phyloP scores from a whole-genome alignment of 768 basidiomycete species.

The Serendipita sp. region DNA sequence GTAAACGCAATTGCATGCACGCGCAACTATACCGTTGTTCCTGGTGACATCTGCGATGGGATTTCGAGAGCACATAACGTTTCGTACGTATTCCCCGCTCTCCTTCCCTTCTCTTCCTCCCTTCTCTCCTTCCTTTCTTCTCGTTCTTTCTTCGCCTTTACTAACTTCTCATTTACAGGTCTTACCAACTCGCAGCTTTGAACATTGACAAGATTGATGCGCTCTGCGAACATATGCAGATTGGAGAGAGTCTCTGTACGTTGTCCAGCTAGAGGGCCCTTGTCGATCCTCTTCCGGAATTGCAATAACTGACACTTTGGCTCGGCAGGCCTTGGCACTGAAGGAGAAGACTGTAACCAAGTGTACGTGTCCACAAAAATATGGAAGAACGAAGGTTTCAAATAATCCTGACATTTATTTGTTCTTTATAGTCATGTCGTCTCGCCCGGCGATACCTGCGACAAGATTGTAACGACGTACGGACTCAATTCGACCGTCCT shows the following conservation, averaged over 20 bases:
- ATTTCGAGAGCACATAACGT: slow-evolving; percentile 33
- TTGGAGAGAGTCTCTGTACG: slow-evolving; percentile 26
- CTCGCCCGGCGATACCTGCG: slow-evolving; percentile 35
- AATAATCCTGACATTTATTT: too few relatives aligned
- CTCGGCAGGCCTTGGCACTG: slow-evolving; percentile 31
- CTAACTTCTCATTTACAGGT: slow-evolving; percentile 12
- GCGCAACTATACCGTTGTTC: slow-evolving; percentile 34
- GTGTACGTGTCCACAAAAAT: neutral
- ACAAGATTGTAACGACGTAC: slow-evolving; percentile 24
- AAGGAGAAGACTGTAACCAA: slow-evolving; percentile 36
- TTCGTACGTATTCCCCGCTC: slow-evolving; percentile 21
- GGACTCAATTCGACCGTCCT: slow-evolving; percentile 32
- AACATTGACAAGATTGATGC: slow-evolving; percentile 34
- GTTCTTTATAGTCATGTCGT: slow-evolving; percentile 28
- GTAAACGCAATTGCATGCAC: slow-evolving; percentile 21
- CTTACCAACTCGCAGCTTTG: slow-evolving; percentile 42
- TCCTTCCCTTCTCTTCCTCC: slow-evolving; percentile 17
- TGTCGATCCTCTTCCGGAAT: neutral
- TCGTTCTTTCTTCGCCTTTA: neutral
- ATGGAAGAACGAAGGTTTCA: too few relatives aligned
- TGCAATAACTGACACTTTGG: too few relatives aligned
- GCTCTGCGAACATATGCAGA: slow-evolving; percentile 39
- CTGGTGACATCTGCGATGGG: slow-evolving; percentile 39
- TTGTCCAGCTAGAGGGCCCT: neutral
- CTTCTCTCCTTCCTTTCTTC: neutral